These are phyloP conservation scores for Termitomyces titanicus DNA, from an alignment of 768 basidiomycete species.

Conservation along the genomic window DNA sequence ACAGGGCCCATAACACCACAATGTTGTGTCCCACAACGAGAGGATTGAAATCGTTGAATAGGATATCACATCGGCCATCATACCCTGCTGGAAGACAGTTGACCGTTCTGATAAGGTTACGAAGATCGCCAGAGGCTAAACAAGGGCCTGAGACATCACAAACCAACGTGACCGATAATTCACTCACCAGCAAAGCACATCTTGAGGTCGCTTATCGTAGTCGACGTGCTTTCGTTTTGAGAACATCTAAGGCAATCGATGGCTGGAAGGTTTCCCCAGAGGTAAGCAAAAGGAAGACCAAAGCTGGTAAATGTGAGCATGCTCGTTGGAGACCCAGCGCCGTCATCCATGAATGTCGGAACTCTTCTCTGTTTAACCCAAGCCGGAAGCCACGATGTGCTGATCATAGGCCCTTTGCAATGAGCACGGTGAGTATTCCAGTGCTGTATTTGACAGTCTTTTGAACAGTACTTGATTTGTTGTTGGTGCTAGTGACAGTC, in stretches of 20 bases:
- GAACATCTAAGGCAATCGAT: conserved; percentile 24
- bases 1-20: conserved; percentile 22
- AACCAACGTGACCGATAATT: not conserved
- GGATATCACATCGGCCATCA: conserved; percentile 19
- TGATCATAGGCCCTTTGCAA: conserved; percentile 25
- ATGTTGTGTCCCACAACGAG: conserved; percentile 21
- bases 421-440: conserved; percentile 25
- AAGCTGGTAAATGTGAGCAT: conserved; percentile 1
- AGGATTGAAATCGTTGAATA: conserved; percentile 20
- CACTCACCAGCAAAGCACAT: conserved; percentile 24
- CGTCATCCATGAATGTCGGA: conserved; percentile 19
- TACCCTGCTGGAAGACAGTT: conserved; percentile 22
- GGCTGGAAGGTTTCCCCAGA: conserved; percentile 24
- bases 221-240: conserved; percentile 17
- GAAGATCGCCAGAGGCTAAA: conserved; percentile 25
- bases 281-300: conserved; percentile 13
- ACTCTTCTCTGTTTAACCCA: conserved; percentile 24
- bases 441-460: conserved; percentile 26
- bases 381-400: conserved; percentile 24
- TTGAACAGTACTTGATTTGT: conserved; percentile 28
- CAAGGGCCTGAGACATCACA: not conserved
- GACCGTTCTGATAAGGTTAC: conserved; percentile 27
- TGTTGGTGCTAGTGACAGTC: not conserved
- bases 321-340: not conserved
- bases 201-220: conserved; percentile 17